These are phyloP conservation scores for Kondoa subrosea DNA, from an alignment of 768 basidiomycete genomes.

Conservation along the genomic window DNA sequence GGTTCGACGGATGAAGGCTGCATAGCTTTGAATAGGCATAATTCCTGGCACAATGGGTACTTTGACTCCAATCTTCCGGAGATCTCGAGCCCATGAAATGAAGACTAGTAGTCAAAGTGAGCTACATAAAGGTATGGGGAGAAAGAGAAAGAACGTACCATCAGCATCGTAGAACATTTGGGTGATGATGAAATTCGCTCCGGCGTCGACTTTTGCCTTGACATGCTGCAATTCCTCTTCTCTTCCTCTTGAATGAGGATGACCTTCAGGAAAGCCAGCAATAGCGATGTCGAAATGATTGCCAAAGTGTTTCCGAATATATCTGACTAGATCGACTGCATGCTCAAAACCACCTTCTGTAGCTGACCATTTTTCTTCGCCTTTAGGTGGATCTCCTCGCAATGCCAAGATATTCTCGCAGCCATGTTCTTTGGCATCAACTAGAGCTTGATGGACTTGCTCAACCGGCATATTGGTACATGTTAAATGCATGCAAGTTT, in stretches of 20 bases:
- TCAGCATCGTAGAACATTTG: slow-evolving; percentile 94
- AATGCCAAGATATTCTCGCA: slow-evolving; percentile 83
- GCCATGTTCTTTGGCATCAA: slow-evolving; percentile 58
- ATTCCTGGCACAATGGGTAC: slow-evolving; percentile 87
- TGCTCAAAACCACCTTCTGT: slow-evolving; percentile 67
- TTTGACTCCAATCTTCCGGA: slow-evolving; percentile 49
- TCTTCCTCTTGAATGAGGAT: slow-evolving; percentile 36
- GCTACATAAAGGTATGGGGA: background rate
- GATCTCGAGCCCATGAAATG: slow-evolving; percentile 62
- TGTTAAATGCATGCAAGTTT: slow-evolving; percentile 98
- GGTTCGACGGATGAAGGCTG: slow-evolving; percentile 74
- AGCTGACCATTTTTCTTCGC: slow-evolving; percentile 78
- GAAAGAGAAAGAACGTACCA: slow-evolving; percentile 21
- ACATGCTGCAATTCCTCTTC: slow-evolving; percentile 47
- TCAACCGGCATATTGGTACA: slow-evolving; percentile 96
- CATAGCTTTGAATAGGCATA: slow-evolving; percentile 94
- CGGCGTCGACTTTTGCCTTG: slow-evolving; percentile 79
- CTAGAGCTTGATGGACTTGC: slow-evolving; percentile 81
- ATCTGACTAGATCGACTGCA: slow-evolving; percentile 71
- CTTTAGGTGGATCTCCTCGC: slow-evolving; percentile 84
- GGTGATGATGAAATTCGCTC: slow-evolving; percentile 87
- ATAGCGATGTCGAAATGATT: slow-evolving; percentile 72
- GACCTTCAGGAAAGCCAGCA: slow-evolving; percentile 73
- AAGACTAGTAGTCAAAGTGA: slow-evolving; percentile 46
- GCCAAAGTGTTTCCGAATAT: slow-evolving; percentile 71